phyloP scores from a whole-genome alignment of 352 stramenopile species.

The Pythium insidiosum region DNA sequence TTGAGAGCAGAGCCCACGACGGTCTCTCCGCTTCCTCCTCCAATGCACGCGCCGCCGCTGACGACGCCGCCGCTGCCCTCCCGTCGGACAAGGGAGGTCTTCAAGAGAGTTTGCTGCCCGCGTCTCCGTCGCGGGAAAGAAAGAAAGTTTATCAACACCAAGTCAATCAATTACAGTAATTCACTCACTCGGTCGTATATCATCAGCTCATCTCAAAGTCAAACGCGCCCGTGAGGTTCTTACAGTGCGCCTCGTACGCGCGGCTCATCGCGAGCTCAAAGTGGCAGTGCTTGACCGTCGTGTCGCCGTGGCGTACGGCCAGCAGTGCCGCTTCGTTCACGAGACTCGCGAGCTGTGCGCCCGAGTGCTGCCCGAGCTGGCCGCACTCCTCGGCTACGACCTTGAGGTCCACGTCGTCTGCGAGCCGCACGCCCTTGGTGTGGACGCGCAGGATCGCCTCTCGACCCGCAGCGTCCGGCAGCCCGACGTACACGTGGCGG shows the following conservation, averaged over 20 bases:
- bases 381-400: constrained; percentile 48
- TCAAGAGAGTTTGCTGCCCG: too few species aligned
- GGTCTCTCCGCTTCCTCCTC: too few species aligned
- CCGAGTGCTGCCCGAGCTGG: constrained; percentile 50
- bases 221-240: constrained; percentile 44
- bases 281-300: constrained; percentile 47
- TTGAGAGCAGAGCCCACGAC: too few species aligned
- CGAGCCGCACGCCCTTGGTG: constrained; percentile 45
- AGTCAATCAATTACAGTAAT: too few species aligned
- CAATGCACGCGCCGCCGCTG: too few species aligned
- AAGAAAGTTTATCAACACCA: too few species aligned
- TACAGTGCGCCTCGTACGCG: constrained; percentile 48
- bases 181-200: too few species aligned
- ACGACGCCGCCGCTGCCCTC: too few species aligned
- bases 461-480: constrained; percentile 89
- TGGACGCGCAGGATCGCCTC: constrained; percentile 75
- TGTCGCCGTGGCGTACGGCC: constrained; percentile 61
- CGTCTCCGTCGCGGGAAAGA: too few species aligned
- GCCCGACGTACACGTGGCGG: constrained; percentile 92
- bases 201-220: constrained; percentile 43
- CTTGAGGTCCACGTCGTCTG: constrained; percentile 39
- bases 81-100: too few species aligned
- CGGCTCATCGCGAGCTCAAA: constrained; percentile 73
- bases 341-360: constrained; percentile 68
- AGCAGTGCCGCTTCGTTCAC: constrained; percentile 81